Base-by-base conservation (phyloP, 176 grass and related monocot species). In the Ananas comosus region DNA sequence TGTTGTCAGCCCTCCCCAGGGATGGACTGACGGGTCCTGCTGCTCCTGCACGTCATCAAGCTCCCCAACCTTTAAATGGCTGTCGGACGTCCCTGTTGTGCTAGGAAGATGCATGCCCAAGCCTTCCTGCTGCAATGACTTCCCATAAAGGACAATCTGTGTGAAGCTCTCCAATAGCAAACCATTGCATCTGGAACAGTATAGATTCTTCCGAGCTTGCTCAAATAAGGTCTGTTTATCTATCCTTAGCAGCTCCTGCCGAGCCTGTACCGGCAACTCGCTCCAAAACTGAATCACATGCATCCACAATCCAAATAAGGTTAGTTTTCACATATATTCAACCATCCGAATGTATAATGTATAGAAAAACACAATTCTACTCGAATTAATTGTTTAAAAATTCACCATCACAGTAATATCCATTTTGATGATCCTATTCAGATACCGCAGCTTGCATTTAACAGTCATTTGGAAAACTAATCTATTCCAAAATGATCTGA, bases 161-260 rank as follows among this genome's bases (percentile, higher is more conserved):
- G 86, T 76, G 83, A 96, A 96, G 69, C 83, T 85, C 69, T 96
- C 88, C 76, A 96, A 67, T 70, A 96, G 88, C 68, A 96, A 57
- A 12, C 92, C 92, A 73, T 96, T 96, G 78, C 92, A 96, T 64
- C 92, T 86, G 74, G 92, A 96, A 54, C 92, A 96, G 67, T 96
- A 96, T 29, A 91, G 89, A 78, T 91, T 96, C 73, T 88, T 96
- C 50, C 88, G 79, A 72, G 81, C 85, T 82, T 96, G 92, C 61
- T 96, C 92, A 61, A 91, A 89, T n/a, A 96, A 81, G 49, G 92
- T 77, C 58, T 96, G 92, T 53, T 96, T 96, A 86, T 96, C 92
- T 51, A 96, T 76, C 76, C 80, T 85, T 50, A 96, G 83, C 53
- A 96, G 81, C 51, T 85, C 82, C 51, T 83, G 80, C 19, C 92